Evolutionary conservation across 169 alveolate genomes (phyloP), one percentile per base, ranked within the genome.

Genomic region (Eimeria praecox): DNA sequence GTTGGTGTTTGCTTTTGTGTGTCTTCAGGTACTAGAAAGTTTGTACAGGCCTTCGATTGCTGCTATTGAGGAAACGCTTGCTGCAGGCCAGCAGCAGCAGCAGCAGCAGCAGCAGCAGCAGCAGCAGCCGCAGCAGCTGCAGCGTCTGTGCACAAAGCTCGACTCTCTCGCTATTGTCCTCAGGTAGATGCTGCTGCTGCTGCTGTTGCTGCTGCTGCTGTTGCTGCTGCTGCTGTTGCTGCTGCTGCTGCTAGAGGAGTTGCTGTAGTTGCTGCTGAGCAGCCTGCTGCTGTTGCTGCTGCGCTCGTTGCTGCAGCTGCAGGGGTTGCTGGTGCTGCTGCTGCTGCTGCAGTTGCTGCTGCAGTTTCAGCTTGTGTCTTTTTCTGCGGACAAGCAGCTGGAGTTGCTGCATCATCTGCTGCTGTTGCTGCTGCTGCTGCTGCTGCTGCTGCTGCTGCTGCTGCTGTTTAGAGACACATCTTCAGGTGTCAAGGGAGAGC

Each of bases 171-270:
- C 59, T 12, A 35, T 77, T 18, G 59, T 77, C 38, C 54, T 77
- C 44, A 30, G 46, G 87, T 77, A 16, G 22, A 54, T 77, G 44
- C 20, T 30, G 46, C 30, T n/a, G 27, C 30, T 77, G 54, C 30
- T 10, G 54, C 46, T 77, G 54, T n/a, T 77, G 87, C 30, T 69
- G 82, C 82, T 69, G 82, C 82, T 69, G 82, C 82, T 22, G 44
- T 6, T n/a, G 12, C 27, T 3, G 49, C 62, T 20, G 62, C 46
- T n/a, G 49, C 46, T 77, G 87, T 33, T 40, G 46, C 42, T 71
- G 33, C 42, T 33, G 82, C 46, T 33, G 20, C 82, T 1, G 82
- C 1, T 18, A 33, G 44, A 27, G n/a, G n/a, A n/a, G n/a, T n/a
- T n/a, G n/a, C n/a, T n/a, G n/a, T n/a, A n/a, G n/a, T n/a, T n/a